Evolutionary conservation across 257 asterid genomes (phyloP), one percentile per base, ranked within the genome.

Genomic region (Solanum clarkiae): DNA sequence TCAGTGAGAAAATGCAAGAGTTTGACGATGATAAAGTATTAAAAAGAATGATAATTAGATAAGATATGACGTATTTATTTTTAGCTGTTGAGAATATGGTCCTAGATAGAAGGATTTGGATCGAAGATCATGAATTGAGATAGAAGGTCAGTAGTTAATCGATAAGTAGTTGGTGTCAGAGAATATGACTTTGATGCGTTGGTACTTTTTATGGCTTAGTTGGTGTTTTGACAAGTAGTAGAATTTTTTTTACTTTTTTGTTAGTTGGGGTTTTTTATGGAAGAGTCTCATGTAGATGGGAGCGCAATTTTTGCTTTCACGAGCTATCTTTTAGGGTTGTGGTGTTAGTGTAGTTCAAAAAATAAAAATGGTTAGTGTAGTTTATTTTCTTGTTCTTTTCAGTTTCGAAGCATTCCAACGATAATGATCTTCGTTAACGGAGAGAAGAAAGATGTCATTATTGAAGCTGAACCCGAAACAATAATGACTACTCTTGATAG

Each of bases 391-490:
- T 82, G 45, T 62, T 82, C 17, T 16, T 82, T 82, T 82, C 90
- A 87, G 90, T 85, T 87, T 63, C 47, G 83, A 56, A 82, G 88
- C 88, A 87, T 87, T 59, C 90, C 88, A 32, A 87, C 88, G 1
- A 44, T 85, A 26, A 87, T 85, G 72, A 81, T 87, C 55, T 87
- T 87, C 20, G 72, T 74, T 29, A 22, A 82, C 40, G 88, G 90
- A 26, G 86, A 81, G 59, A 87, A 87, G 82, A 87, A 85, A 51
- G 88, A 87, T 74, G 84, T 88, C 22, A 71, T 87, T 20, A 82
- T 85, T 42, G 90, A 88, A 24, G 88, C 86, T 13, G 88, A 82
- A 15, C 90, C 90, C 20, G 85, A 87, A 70, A 36, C 88, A 12
- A 85, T 82, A 53, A 80, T 87, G 60, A 40, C 75, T 70, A 80